phyloP scores from a whole-genome alignment of 2,329 filamentous ascomycete genomes.

The Didymellaceae sp. region DNA sequence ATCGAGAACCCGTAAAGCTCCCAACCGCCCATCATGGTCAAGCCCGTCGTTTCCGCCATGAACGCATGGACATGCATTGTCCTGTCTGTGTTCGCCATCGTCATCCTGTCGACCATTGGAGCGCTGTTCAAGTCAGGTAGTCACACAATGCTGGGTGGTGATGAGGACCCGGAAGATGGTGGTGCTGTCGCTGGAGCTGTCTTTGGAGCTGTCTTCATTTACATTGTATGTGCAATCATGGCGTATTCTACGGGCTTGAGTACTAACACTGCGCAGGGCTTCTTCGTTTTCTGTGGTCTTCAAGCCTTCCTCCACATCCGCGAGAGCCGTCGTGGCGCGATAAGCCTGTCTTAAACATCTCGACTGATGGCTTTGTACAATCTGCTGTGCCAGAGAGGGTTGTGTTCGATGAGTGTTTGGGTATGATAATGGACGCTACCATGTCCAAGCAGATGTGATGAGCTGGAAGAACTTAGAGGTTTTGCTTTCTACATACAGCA shows the following conservation, averaged over 20 bases:
- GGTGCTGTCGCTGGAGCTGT: constrained; percentile 81
- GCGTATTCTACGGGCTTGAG: too few relatives aligned
- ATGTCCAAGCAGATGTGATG: background rate
- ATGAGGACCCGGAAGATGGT: constrained; percentile 73
- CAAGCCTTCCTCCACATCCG: constrained; percentile 87
- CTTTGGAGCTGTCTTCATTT: constrained; percentile 87
- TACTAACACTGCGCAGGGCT: constrained; percentile 59
- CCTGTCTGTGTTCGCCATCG: constrained; percentile 68
- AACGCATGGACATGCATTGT: constrained; percentile 92
- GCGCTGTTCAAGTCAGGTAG: constrained; percentile 77
- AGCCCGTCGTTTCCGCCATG: constrained; percentile 88
- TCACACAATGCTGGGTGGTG: constrained; percentile 81
- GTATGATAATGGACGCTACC: background rate
- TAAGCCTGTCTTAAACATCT: constrained; percentile 67
- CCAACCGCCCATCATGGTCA: constrained; percentile 74
- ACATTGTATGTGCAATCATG: constrained; percentile 69
- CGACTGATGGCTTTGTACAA: background rate
- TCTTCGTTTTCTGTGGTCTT: constrained; percentile 89
- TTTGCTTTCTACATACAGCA: constrained; percentile 24
- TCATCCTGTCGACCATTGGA: constrained; percentile 70
- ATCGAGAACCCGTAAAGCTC: constrained; percentile 14
- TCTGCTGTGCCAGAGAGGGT: background rate
- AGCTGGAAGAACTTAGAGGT: constrained; percentile 2
- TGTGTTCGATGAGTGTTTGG: background rate
- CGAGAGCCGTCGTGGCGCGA: constrained; percentile 82